Base-by-base conservation (phyloP, 345 rosid species). In the Corymbia maculata region DNA sequence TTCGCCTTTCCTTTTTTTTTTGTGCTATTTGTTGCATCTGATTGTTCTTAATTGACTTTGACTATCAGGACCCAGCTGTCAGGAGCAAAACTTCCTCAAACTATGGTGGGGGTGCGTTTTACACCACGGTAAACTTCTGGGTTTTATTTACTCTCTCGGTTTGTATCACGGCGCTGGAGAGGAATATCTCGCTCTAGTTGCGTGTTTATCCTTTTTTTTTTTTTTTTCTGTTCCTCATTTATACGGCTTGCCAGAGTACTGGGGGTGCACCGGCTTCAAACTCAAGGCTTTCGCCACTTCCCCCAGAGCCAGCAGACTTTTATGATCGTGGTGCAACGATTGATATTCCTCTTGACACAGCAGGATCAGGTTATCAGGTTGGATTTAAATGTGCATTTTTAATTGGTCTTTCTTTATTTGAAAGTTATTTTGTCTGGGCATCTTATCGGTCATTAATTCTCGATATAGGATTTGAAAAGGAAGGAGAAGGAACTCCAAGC, bases 401-500 rank as follows among this genome's bases (percentile, higher is more conserved):
- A 86, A 32, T 86, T 86, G 47, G 44, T 52, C 91, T 68, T 66
- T 11, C 51, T 89, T 44, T 80, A 82, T 64, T 85, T 70, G 36
- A 13, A 75, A 75, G 82, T 75, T 75, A 75, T 75, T 21, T 55
- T 19, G 47, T 75, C 49, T 75, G 82, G 26, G 13, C 51, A 44
- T 86, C 49, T 75, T 9, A 75, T 75, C 13, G 7, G 82, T 75
- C 82, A 75, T 53, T 52, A 44, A 49, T 59, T 44, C 36, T 87
- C 87, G 88, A 87, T 92, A n/a, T 52, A 97, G 99, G 96, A 95
- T 93, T 92, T 96, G 91, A 97, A 93, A 89, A 93, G 93, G 89
- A 98, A 95, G 91, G 99, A 98, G 90, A 98, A 93, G 89, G 99
- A 98, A 91, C 99, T 98, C 85, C 98, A 96, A 89, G 98, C 98